phyloP scores from a whole-genome alignment of 768 basidiomycete species.

The Leccinum imitatum region DNA sequence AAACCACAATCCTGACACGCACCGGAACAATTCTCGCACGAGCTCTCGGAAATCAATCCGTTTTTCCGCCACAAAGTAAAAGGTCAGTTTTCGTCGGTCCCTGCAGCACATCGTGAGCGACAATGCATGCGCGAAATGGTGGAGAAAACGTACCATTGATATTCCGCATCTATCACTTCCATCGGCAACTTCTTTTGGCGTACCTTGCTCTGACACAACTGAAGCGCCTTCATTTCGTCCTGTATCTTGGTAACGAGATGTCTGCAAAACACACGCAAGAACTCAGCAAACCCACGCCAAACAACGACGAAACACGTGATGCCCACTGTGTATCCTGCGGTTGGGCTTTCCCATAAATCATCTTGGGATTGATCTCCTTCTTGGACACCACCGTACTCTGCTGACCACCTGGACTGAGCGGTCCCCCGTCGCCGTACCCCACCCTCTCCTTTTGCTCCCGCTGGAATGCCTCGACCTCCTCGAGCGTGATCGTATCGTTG shows the following conservation, averaged over 20 bases:
- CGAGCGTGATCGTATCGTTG: conserved; percentile 86
- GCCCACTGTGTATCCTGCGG: conserved; percentile 74
- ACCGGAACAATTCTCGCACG: conserved; percentile 93
- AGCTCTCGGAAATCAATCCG: conserved; percentile 96
- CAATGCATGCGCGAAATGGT: neutral
- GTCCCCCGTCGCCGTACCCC: conserved; percentile 41
- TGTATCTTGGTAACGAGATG: conserved; percentile 77
- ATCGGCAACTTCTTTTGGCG: conserved; percentile 93
- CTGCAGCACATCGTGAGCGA: conserved; percentile 37
- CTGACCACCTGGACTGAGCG: conserved; percentile 46
- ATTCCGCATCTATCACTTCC: conserved; percentile 98
- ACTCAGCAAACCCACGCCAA: neutral
- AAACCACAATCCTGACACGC: neutral
- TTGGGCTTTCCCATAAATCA: conserved; percentile 88
- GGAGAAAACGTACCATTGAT: conserved; percentile 76
- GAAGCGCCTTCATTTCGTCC: conserved; percentile 91
- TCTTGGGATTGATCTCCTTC: conserved; percentile 96
- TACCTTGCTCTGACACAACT: conserved; percentile 89
- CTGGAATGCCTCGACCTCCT: conserved; percentile 90
- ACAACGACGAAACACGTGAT: neutral
- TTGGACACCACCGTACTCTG: conserved; percentile 44
- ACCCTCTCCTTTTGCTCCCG: conserved; percentile 67
- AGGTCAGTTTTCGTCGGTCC: conserved; percentile 97
- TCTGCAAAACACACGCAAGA: conserved; percentile 38
- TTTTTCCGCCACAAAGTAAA: conserved; percentile 96